Percentiles rank a stretch among this genome's conserved stretches.
phyloP scores from a whole-genome alignment of 148 eudicot species.

The Euryodendron excelsum region DNA sequence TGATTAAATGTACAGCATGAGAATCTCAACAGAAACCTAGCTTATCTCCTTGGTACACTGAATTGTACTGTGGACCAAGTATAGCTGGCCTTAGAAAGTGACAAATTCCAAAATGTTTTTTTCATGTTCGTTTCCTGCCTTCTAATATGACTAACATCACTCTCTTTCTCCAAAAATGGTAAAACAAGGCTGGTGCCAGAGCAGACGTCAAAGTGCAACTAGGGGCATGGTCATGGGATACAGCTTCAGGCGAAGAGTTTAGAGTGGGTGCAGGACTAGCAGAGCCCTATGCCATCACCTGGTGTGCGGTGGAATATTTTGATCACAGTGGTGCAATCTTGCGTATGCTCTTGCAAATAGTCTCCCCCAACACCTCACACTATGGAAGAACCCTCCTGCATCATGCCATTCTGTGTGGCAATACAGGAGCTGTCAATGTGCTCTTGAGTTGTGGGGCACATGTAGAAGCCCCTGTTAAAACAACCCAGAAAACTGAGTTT shows the following conservation, averaged over 20 bases:
- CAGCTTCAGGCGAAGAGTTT: conserved; percentile 74
- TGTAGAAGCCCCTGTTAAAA: conserved; percentile 46
- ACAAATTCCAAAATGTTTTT: neutral
- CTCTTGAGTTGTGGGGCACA: conserved; percentile 55
- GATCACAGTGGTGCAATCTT: conserved; percentile 72
- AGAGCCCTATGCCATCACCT: conserved; percentile 75
- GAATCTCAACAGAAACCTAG: conserved; percentile 22
- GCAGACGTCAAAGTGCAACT: conserved; percentile 56
- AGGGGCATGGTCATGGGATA: conserved; percentile 99
- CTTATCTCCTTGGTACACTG: conserved; percentile 9
- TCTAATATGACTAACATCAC: too few relatives aligned
- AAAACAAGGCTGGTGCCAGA: conserved; percentile 57
- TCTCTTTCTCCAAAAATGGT: neutral
- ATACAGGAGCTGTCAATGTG: conserved; percentile 44
- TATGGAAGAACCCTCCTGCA: conserved; percentile 80
- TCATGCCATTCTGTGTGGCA: conserved; percentile 86
- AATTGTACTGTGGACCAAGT: neutral
- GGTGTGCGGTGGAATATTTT: conserved; percentile 94
- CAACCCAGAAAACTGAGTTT: conserved; percentile 36
- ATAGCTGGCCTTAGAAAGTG: neutral
- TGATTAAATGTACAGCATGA: conserved; percentile 2
- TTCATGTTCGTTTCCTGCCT: neutral
- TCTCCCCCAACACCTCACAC: conserved; percentile 43
- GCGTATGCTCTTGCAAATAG: conserved; percentile 49
- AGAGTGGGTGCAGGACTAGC: conserved; percentile 94